phyloP scores from a whole-genome alignment of 2,329 filamentous ascomycete genomes.

The Claviceps cyperi region DNA sequence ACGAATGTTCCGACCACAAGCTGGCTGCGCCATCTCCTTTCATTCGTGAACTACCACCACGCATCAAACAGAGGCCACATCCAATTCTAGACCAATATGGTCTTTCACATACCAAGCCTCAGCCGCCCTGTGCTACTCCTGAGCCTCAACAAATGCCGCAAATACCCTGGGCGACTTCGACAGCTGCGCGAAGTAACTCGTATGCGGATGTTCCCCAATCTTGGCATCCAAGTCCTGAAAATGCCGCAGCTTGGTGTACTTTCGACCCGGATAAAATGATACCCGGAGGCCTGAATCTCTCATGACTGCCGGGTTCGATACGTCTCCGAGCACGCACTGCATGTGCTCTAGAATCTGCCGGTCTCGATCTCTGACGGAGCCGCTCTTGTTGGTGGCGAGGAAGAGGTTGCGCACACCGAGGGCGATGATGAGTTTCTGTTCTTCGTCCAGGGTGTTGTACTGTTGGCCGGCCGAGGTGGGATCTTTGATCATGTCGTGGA shows the following conservation, averaged over 20 bases:
- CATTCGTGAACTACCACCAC: neutral
- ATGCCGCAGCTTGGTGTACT: neutral
- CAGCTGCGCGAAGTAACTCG: slow-evolving; percentile 5
- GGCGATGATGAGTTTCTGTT: slow-evolving; percentile 5
- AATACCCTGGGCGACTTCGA: slow-evolving; percentile 4
- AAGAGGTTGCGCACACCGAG: slow-evolving; percentile 5
- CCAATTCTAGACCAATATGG: neutral
- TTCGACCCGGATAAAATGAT: slow-evolving; percentile 4
- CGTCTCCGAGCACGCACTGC: slow-evolving; percentile 2
- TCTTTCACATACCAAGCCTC: neutral
- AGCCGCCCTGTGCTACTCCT: neutral
- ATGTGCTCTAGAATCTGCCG: slow-evolving; percentile 3
- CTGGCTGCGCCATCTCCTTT: too few relatives aligned
- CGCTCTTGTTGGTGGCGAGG: slow-evolving; percentile 1
- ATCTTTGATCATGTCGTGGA: slow-evolving; percentile 5
- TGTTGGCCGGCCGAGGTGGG: neutral
- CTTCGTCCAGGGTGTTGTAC: neutral
- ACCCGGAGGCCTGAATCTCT: neutral
- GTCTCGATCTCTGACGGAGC: slow-evolving; percentile 3
- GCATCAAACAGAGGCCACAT: neutral
- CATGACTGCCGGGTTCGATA: neutral
- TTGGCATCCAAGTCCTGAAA: slow-evolving; percentile 3
- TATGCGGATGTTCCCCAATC: slow-evolving; percentile 1
- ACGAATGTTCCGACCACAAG: too few relatives aligned
- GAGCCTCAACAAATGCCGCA: slow-evolving; percentile 5